Evolutionary conservation across 805 yeast species (phyloP).

Genomic region (Sugiyamaella lignohabitans): DNA sequence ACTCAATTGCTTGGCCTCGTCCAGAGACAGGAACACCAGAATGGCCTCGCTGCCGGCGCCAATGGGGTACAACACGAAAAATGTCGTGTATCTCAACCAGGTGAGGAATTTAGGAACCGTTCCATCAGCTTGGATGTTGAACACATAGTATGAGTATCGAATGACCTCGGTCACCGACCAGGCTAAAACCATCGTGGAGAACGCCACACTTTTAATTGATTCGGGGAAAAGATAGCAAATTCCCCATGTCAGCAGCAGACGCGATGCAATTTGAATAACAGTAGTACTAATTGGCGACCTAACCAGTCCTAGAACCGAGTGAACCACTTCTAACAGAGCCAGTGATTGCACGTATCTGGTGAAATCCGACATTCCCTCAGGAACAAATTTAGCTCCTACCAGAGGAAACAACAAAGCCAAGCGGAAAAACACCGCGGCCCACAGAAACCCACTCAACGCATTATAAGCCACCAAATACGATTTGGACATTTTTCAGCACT

Average conservation of each 20-base stretch:
- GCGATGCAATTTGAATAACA: constrained; percentile 76
- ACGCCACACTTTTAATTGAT: constrained; percentile 50
- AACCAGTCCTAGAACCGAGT: constrained; percentile 73
- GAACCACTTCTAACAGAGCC: constrained; percentile 76
- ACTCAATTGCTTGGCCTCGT: constrained; percentile 47
- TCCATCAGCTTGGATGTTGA: constrained; percentile 46
- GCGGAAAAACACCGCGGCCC: constrained; percentile 46
- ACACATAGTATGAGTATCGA: constrained; percentile 82
- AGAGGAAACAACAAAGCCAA: constrained; percentile 36
- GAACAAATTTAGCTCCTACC: constrained; percentile 61
- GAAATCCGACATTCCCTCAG: constrained; percentile 49
- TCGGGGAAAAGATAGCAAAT: constrained; percentile 69
- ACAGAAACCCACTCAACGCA: constrained; percentile 45
- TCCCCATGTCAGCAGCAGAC: constrained; percentile 78
- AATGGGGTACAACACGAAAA: constrained; percentile 76
- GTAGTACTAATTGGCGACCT: constrained; percentile 82
- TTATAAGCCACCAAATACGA: constrained; percentile 44
- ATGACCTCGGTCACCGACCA: constrained; percentile 96
- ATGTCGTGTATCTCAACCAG: constrained; percentile 75
- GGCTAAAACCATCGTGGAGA: constrained; percentile 60
- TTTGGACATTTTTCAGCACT: constrained; percentile 9
- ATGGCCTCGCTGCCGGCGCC: constrained; percentile 85
- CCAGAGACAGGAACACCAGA: constrained; percentile 63
- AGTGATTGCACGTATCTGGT: constrained; percentile 66
- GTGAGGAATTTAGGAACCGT: constrained; percentile 53